Evolutionary conservation across 768 basidiomycete species (phyloP).

Genomic region (Pisolithus albus): DNA sequence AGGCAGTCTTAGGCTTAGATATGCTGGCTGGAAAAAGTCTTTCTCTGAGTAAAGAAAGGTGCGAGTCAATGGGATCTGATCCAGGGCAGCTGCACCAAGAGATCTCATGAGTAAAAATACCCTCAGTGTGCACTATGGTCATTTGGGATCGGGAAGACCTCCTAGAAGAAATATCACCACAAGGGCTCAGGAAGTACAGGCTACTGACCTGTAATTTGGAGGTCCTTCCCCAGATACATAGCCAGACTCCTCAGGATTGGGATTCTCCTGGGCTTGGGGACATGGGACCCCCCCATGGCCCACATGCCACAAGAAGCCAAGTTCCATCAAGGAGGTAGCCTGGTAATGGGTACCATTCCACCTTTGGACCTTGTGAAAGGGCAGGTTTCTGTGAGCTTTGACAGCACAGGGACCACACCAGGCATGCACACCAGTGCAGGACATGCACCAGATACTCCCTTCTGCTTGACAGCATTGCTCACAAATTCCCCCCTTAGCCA

Average conservation of each 20-base stretch:
- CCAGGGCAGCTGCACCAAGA: conserved; percentile 1
- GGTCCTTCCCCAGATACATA: not conserved
- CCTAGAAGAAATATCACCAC: not conserved
- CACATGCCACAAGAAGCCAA: conserved; percentile 14
- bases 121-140: not conserved
- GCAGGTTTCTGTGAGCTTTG: not conserved
- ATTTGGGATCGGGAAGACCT: not conserved
- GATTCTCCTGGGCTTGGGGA: conserved; percentile 1
- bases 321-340: conserved; percentile 9
- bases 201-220: not conserved
- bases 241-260: no score
- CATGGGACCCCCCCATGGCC: conserved; percentile 17
- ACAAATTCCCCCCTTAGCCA: not conserved
- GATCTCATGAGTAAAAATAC: conserved; percentile 1
- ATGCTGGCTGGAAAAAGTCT: conserved; percentile 3
- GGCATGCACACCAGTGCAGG: not conserved
- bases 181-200: not conserved
- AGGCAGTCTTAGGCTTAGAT: conserved; percentile 1
- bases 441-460: not conserved
- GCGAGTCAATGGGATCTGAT: not conserved
- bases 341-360: conserved; percentile 17
- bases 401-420: not conserved
- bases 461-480: not conserved
- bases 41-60: not conserved
- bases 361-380: conserved; percentile 14